These are phyloP conservation scores for Trichoderma aggressivum DNA, from an alignment of 2,329 filamentous ascomycete species.

Conservation along the genomic window DNA sequence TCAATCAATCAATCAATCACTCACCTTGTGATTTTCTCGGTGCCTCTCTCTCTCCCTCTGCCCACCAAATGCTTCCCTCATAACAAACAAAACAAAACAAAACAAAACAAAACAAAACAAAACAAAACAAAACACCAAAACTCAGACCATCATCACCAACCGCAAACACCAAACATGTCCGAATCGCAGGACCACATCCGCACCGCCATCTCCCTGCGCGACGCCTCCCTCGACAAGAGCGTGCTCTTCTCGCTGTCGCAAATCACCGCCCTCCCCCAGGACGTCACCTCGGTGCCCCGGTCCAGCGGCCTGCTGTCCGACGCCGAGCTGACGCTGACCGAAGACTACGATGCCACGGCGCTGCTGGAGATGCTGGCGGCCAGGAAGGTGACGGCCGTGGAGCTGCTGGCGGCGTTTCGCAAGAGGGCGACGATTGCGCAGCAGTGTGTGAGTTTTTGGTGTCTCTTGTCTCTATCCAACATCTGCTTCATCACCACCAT, in stretches of 20 bases:
- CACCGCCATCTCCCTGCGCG: constrained; percentile 1
- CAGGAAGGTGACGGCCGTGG: constrained; percentile 1
- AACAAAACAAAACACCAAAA: neutral
- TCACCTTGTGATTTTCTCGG: neutral
- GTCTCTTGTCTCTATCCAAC: neutral
- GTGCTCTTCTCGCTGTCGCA: constrained; percentile 4
- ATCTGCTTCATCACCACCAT: neutral
- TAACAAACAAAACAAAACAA: neutral
- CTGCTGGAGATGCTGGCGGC: constrained; percentile 15
- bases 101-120: too few relatives aligned
- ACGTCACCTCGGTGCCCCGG: constrained; percentile 9
- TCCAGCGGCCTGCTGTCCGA: constrained; percentile 6
- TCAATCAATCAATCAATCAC: neutral
- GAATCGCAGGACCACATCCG: constrained; percentile 5
- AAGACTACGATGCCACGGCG: constrained; percentile 12
- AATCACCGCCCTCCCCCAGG: neutral
- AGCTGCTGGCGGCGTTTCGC: constrained; percentile 8
- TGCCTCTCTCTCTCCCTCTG: neutral
- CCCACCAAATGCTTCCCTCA: neutral
- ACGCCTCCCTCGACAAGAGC: constrained; percentile 13
- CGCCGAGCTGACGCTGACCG: constrained; percentile 8
- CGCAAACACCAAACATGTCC: neutral
- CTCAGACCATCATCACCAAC: neutral
- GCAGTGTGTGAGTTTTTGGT: neutral
- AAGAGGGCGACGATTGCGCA: constrained; percentile 17